Evolutionary conservation across 1,284 basidiomycete genomes (phyloP), one percentile per base, ranked within the genome.

Genomic region (Heliocybe sulcata): DNA sequence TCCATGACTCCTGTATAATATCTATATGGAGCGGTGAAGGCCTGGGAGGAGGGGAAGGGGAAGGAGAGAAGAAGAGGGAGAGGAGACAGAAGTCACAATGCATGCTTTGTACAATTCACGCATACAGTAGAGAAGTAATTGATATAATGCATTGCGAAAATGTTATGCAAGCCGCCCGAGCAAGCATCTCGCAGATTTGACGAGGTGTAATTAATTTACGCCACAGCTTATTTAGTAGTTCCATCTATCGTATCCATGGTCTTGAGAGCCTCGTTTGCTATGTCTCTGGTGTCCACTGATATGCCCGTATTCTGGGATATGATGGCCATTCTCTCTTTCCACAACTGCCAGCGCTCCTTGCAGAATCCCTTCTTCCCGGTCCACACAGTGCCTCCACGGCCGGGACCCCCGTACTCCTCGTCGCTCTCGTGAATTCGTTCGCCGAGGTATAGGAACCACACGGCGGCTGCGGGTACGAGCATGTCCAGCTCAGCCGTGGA

Each of bases 41-140:
- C 55, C 53, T 53, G 53, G 59, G 63, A 60, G 61, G 50, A 47
- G 56, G 51, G 56, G 54, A 45, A 29, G 55, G 52, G 52, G 45
- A 57, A 54, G 54, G 51, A 55, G 54, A 50, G 58, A 58, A 58
- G 58, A 55, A 55, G 33, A 57, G 31, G 56, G 47, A 53, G 42
- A 54, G 54, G 47, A n/a, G 33, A 49, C 51, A 33, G 55, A 51
- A 27, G 55, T 57, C 29, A 12, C 12, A 42, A 42, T 42, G 38
- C 19, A n/a, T n/a, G n/a, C n/a, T n/a, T n/a, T n/a, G n/a, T n/a
- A n/a, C n/a, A n/a, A n/a, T n/a, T n/a, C n/a, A n/a, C n/a, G n/a
- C n/a, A n/a, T n/a, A n/a, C n/a, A n/a, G n/a, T 42, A 42, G 38
- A 42, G 16, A 42, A 42, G 38, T 42, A 42, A 42, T 42, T 16